phyloP scores from a whole-genome alignment of 305 asterid species.

The Solanum aculeatissimum region DNA sequence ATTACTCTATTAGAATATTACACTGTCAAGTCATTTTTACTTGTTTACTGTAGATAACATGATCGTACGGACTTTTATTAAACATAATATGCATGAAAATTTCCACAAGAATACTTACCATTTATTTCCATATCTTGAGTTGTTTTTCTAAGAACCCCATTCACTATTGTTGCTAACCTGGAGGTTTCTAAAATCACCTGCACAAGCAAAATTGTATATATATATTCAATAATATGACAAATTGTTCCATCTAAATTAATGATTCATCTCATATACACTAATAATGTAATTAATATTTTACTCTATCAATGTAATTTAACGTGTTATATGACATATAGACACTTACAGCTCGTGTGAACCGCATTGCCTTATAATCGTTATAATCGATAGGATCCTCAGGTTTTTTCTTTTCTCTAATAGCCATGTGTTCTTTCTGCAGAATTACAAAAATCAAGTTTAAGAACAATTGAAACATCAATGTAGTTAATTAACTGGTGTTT shows the following conservation, averaged over 20 bases:
- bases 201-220: neutral
- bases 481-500: neutral
- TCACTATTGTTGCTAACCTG: conserved; percentile 19
- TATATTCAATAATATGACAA: neutral
- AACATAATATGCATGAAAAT: too few relatives aligned
- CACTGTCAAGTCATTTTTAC: neutral
- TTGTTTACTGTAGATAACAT: neutral
- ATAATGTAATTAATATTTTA: neutral
- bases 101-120: conserved; percentile 27
- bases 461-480: neutral
- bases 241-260: neutral
- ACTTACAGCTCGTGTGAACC: conserved; percentile 79
- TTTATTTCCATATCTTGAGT: conserved; percentile 59
- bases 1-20: neutral
- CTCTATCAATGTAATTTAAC: neutral
- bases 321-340: neutral
- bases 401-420: conserved; percentile 60
- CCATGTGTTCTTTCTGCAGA: conserved; percentile 81
- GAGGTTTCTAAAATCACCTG: conserved; percentile 26
- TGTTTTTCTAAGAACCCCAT: conserved; percentile 22
- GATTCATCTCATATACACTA: neutral
- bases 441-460: neutral
- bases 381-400: conserved; percentile 76
- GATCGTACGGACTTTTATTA: too few relatives aligned
- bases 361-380: conserved; percentile 84